Percentiles rank a stretch among this genome's conserved stretches.
These are phyloP conservation scores for Anisodus acutangulus DNA, from an alignment of 257 asterid species.

Conservation along the genomic window DNA sequence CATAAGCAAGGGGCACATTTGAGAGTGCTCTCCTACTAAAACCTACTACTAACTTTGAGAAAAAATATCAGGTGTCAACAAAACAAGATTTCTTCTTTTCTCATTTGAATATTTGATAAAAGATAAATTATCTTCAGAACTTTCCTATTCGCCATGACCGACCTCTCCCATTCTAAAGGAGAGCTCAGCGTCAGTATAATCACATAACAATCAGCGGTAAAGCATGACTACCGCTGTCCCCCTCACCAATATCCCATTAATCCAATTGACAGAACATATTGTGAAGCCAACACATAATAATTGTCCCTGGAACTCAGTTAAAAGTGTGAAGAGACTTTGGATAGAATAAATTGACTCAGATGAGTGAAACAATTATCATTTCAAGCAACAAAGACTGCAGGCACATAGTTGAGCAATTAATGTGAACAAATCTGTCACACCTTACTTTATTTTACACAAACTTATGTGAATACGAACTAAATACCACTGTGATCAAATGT, in stretches of 20 bases:
- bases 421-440: background rate
- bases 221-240: background rate
- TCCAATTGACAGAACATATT: background rate
- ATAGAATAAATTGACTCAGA: background rate
- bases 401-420: background rate
- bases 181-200: background rate
- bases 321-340: background rate
- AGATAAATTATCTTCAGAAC: background rate
- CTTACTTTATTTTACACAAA: background rate
- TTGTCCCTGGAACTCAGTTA: background rate
- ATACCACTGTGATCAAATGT: conserved; percentile 10
- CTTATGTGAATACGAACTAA: background rate
- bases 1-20: background rate
- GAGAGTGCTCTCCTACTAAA: background rate
- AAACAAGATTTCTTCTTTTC: background rate
- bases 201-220: background rate
- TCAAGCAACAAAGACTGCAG: background rate
- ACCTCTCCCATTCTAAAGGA: background rate
- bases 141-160: background rate
- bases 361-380: background rate
- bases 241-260: background rate
- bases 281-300: background rate
- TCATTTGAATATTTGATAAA: background rate
- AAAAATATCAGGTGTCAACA: background rate
- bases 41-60: no score